Percentiles rank a stretch among this genome's conserved stretches.
These are phyloP conservation scores for Debaryomyces castellii DNA, from an alignment of 805 yeast genomes.

Conservation along the genomic window DNA sequence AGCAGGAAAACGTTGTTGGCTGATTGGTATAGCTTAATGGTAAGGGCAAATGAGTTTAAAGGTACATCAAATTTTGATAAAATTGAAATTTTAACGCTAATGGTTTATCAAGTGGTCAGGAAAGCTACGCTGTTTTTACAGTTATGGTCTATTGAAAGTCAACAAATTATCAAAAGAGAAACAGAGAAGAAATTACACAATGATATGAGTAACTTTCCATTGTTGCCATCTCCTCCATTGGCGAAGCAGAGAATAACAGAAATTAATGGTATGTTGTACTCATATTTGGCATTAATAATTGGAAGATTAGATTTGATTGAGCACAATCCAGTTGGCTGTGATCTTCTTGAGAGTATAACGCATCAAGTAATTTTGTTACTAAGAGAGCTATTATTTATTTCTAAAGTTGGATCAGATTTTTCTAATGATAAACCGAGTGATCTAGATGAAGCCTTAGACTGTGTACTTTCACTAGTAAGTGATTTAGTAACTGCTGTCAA, in stretches of 20 bases:
- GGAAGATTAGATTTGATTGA: constrained; percentile 81
- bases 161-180: constrained; percentile 39
- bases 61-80: constrained; percentile 59
- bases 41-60: constrained; percentile 72
- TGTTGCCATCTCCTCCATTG: constrained; percentile 54
- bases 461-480: constrained; percentile 58
- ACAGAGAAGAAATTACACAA: constrained; percentile 32
- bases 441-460: constrained; percentile 53
- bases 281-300: constrained; percentile 63
- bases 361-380: constrained; percentile 67
- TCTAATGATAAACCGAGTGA: constrained; percentile 38
- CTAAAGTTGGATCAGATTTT: constrained; percentile 48
- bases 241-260: constrained; percentile 66
- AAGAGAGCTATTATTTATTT: constrained; percentile 61
- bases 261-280: constrained; percentile 56
- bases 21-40: constrained; percentile 78
- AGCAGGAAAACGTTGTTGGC: constrained; percentile 69
- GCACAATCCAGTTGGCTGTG: constrained; percentile 69
- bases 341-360: constrained; percentile 60
- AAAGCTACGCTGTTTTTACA: constrained; percentile 64
- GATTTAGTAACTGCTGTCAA: constrained; percentile 66
- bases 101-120: constrained; percentile 66
- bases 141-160: constrained; percentile 70
- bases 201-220: constrained; percentile 44
- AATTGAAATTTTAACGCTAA: constrained; percentile 58